Conservation (phyloP, 2,329 filamentous ascomycete species). For the Aspergillus sp. region DNA sequence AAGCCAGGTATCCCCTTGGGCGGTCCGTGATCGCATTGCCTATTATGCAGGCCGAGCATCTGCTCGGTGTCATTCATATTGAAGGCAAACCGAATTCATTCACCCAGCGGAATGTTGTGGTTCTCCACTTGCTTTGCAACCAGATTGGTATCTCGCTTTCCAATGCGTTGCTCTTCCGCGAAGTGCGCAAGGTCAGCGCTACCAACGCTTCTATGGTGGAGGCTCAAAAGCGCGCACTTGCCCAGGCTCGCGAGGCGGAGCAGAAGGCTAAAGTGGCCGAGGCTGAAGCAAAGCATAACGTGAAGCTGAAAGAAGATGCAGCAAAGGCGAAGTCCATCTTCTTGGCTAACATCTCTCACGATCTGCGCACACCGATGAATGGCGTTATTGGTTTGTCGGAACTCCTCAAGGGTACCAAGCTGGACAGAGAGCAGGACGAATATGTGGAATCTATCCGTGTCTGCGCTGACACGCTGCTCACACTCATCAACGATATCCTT, state of each 20-base stretch:
- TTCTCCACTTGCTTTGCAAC: constrained; percentile 60
- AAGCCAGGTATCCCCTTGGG: constrained; percentile 57
- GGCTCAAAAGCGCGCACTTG: constrained; percentile 63
- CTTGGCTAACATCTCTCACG: constrained; percentile 86
- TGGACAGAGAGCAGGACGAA: constrained; percentile 61
- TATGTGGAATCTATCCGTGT: constrained; percentile 66
- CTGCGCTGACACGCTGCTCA: constrained; percentile 73
- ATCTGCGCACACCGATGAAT: constrained; percentile 92
- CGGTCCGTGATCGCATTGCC: constrained; percentile 64
- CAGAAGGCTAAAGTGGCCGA: constrained; percentile 66
- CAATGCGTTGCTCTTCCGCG: constrained; percentile 64
- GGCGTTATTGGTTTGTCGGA: constrained; percentile 81
- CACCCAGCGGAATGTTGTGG: constrained; percentile 58
- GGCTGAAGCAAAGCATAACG: constrained; percentile 64
- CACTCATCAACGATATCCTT: constrained; percentile 87
- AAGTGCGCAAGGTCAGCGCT: constrained; percentile 63
- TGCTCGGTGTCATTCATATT: constrained; percentile 63
- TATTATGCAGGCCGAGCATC: constrained; percentile 60
- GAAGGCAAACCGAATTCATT: constrained; percentile 66
- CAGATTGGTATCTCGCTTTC: constrained; percentile 66
- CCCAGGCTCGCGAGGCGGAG: constrained; percentile 63
- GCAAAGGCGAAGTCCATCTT: constrained; percentile 84
- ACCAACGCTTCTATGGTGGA: constrained; percentile 67
- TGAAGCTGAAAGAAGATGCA: constrained; percentile 67
- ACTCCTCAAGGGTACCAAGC: constrained; percentile 58